Percentiles rank a stretch among this genome's conserved stretches.
phyloP scores from a whole-genome alignment of 306 rosid genomes.

The Abrus pulchellus region DNA sequence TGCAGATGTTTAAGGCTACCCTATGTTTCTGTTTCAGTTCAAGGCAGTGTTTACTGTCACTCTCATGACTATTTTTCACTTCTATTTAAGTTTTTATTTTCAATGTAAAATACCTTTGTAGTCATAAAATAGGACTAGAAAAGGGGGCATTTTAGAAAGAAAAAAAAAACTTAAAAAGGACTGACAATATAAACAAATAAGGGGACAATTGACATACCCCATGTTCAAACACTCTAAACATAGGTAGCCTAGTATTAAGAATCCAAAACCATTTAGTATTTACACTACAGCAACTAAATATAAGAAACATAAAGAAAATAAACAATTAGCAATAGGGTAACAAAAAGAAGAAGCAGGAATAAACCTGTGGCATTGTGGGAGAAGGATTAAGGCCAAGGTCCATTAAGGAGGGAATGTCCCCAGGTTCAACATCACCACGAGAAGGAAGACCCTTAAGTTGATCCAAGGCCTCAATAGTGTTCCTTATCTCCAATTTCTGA shows the following conservation, averaged over 20 bases:
- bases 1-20: not conserved
- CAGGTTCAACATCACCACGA: constrained; percentile 86
- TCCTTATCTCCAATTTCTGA: constrained; percentile 79
- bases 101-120: too few species aligned
- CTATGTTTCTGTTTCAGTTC: not conserved
- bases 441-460: constrained; percentile 88
- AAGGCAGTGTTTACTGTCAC: too few species aligned
- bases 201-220: too few species aligned
- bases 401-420: constrained; percentile 83
- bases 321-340: not conserved
- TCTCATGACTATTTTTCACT: too few species aligned
- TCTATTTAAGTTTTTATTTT: too few species aligned
- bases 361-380: constrained; percentile 77
- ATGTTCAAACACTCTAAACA: constrained; percentile 11
- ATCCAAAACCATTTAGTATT: not conserved
- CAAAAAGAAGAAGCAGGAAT: not conserved
- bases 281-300: not conserved
- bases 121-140: too few species aligned
- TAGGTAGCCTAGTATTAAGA: not conserved
- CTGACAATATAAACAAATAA: too few species aligned
- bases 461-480: constrained; percentile 88
- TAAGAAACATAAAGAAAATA: not conserved
- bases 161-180: too few species aligned
- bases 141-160: too few species aligned
- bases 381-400: constrained; percentile 89